Percentiles rank a stretch among this genome's conserved stretches.
phyloP scores from a whole-genome alignment of 1,284 basidiomycete species.

The Leccinum griseonigrum region DNA sequence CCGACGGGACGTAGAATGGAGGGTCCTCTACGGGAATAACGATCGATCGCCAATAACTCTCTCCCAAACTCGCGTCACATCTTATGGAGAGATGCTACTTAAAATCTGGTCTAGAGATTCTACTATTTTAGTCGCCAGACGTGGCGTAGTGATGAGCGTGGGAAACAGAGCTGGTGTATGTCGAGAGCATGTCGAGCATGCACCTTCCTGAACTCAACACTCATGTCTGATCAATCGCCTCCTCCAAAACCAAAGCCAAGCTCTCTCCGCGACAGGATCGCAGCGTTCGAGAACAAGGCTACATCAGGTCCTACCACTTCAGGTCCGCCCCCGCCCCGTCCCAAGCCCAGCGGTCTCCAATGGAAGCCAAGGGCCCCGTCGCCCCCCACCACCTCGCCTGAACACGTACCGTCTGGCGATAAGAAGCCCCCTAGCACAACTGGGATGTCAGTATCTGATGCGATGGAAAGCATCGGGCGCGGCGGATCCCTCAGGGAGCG shows the following conservation, averaged over 20 bases:
- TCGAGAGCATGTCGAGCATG: conserved; percentile 18
- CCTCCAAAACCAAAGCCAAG: conserved; percentile 60
- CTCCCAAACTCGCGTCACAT: conserved; percentile 11
- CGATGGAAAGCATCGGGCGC: conserved; percentile 70
- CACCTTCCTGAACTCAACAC: conserved; percentile 14
- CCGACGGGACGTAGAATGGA: not conserved
- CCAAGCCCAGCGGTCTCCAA: conserved; percentile 65
- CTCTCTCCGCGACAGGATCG: conserved; percentile 79
- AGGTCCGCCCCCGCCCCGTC: conserved; percentile 44
- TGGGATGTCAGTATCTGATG: conserved; percentile 81
- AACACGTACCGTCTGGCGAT: conserved; percentile 17
- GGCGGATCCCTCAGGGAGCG: conserved; percentile 81
- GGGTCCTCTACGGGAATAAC: not conserved
- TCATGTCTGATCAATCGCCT: conserved; percentile 47
- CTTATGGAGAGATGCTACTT: conserved; percentile 21
- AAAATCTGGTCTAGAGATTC: too few relatives aligned
- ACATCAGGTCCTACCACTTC: conserved; percentile 23
- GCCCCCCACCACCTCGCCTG: conserved; percentile 44
- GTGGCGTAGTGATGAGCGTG: conserved; percentile 17
- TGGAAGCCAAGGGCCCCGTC: conserved; percentile 61
- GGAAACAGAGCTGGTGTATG: conserved; percentile 15
- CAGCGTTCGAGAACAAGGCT: conserved; percentile 68
- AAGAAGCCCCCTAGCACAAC: conserved; percentile 27
- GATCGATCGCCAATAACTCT: too few relatives aligned
- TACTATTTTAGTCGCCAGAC: too few relatives aligned